A percentile compares a stretch with the other conserved stretches of the same genome.
Conservation (phyloP, 805 yeast genomes). For the Metschnikowia kunwiensis region DNA sequence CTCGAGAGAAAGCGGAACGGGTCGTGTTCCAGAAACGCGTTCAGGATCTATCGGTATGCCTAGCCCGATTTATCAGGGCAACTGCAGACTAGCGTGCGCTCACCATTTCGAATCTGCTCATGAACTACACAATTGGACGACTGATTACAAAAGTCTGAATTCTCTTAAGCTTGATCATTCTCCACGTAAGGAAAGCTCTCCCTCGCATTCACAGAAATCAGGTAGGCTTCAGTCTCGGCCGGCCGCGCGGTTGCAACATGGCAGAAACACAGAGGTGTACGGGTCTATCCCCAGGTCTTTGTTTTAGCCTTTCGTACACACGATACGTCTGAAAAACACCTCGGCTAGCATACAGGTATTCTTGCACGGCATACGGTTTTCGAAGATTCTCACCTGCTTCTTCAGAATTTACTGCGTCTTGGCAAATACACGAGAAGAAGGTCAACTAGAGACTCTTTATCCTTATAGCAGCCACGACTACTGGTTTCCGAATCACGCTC, state of each 20-base stretch:
- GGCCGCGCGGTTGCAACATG: neutral
- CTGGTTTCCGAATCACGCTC: neutral
- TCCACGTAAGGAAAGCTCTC: neutral
- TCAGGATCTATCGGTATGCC: too few species aligned
- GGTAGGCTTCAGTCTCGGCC: constrained; percentile 1
- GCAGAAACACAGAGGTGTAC: constrained; percentile 2
- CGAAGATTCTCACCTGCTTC: neutral
- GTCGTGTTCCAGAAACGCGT: too few species aligned
- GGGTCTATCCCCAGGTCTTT: neutral
- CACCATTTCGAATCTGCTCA: neutral
- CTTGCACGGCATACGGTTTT: constrained; percentile 6
- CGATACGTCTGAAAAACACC: constrained; percentile 7
- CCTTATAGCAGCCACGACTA: too few species aligned
- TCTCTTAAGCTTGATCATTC: neutral
- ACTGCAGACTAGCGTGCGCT: too few species aligned
- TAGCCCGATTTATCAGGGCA: too few species aligned
- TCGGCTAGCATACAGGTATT: constrained; percentile 10
- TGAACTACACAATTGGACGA: neutral
- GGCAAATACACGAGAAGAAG: constrained; percentile 1
- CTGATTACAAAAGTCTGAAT: neutral
- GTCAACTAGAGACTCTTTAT: constrained; percentile 10
- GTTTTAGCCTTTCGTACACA: constrained; percentile 4
- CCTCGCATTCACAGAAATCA: neutral
- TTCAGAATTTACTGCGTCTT: neutral
- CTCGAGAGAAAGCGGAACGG: too few species aligned